Evolutionary conservation across 139 green algal genomes (phyloP).

Genomic region (Spirogloea muscicola): DNA sequence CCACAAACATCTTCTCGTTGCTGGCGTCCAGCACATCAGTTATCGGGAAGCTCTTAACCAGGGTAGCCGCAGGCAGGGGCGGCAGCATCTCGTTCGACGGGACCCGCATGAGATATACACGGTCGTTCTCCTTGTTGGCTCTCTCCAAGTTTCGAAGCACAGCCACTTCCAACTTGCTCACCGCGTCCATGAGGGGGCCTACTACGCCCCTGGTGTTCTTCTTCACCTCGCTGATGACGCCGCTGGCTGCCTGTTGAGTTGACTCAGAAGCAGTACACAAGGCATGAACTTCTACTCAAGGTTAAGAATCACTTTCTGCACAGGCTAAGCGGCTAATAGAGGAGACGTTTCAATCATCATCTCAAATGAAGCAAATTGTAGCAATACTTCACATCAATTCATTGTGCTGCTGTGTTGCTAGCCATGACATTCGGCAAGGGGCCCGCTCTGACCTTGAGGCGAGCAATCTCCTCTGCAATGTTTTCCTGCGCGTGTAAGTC

Average conservation of each 20-base stretch:
- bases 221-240: constrained; percentile 28
- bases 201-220: constrained; percentile 32
- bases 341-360: too few relatives aligned
- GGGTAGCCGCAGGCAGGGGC: neutral
- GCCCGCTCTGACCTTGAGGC: too few relatives aligned
- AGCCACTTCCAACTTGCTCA: constrained; percentile 35
- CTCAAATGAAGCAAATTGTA: too few relatives aligned
- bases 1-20: constrained; percentile 34
- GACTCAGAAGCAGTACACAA: neutral
- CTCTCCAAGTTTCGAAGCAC: constrained; percentile 26
- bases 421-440: too few relatives aligned
- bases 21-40: constrained; percentile 27
- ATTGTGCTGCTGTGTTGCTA: too few relatives aligned
- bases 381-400: neutral
- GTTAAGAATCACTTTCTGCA: too few relatives aligned
- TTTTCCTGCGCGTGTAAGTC: constrained; percentile 33
- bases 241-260: constrained; percentile 6
- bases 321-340: too few relatives aligned
- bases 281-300: too few relatives aligned
- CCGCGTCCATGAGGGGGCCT: constrained; percentile 30
- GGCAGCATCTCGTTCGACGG: constrained; percentile 24
- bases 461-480: constrained; percentile 46
- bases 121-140: constrained; percentile 46
- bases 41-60: constrained; percentile 18
- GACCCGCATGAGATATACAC: constrained; percentile 43